A percentile compares a stretch with the other conserved stretches of the same genome.
These are phyloP conservation scores for Colletotrichum higginsianum DNA, from an alignment of 2,329 filamentous ascomycete genomes.

Conservation along the genomic window DNA sequence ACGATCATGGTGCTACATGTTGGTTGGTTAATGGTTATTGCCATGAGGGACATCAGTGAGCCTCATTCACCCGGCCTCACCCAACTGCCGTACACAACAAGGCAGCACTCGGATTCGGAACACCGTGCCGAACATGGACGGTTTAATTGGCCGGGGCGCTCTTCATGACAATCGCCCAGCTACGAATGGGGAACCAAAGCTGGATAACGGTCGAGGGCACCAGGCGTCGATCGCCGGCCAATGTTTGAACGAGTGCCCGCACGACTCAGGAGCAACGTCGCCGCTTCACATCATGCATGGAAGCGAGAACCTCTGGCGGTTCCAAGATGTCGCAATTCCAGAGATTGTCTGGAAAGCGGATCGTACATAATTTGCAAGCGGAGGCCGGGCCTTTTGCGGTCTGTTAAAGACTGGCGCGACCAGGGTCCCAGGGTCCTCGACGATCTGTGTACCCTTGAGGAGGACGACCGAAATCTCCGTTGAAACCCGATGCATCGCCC, in stretches of 20 bases:
- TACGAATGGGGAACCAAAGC: background rate
- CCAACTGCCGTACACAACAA: constrained; percentile 16
- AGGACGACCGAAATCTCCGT: constrained; percentile 36
- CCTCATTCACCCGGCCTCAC: background rate
- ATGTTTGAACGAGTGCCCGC: background rate
- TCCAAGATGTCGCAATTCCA: background rate
- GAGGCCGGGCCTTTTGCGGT: constrained; percentile 36
- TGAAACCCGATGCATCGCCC: constrained; percentile 29
- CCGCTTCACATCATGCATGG: background rate
- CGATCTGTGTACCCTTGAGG: constrained; percentile 31
- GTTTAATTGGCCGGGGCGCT: constrained; percentile 22
- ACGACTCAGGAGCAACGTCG: constrained; percentile 7
- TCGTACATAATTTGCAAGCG: constrained; percentile 4
- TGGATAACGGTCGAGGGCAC: background rate
- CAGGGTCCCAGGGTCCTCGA: constrained; percentile 20
- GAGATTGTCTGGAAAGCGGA: constrained; percentile 10
- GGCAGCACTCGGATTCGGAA: background rate
- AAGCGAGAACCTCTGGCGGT: background rate
- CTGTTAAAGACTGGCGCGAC: constrained; percentile 15
- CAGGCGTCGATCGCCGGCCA: background rate
- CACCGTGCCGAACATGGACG: constrained; percentile 13
- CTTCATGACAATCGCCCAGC: constrained; percentile 16
- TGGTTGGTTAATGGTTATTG: constrained; percentile 20
- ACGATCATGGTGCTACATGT: background rate
- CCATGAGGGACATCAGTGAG: constrained; percentile 7